Base-by-base conservation (phyloP, 768 basidiomycete species). In the Rhizopogon roseolus region DNA sequence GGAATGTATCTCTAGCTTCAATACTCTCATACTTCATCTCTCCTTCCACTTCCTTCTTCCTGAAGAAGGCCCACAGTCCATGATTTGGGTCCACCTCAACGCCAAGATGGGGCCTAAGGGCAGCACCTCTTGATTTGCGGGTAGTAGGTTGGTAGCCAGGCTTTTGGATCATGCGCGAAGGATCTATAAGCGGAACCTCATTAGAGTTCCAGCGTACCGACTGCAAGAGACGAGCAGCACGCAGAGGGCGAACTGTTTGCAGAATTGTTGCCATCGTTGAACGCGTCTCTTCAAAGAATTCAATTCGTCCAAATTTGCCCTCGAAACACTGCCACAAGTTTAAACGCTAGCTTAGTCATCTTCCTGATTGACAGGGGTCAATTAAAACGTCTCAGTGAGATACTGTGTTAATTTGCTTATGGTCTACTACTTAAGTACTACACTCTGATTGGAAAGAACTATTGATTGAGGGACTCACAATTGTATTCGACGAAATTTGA, bases 11-110 rank as follows among this genome's bases (percentile, higher is more conserved):
- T 39, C 53, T 56, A 4, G 63, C 56, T 50, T 75, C 76, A 5
- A 78, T 37, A 1, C 75, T 78, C 59, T 88, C 84, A 57, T 81
- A 82, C 39, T 65, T 71, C n/a, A 73, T 75, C 50, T 73, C 74
- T 5, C 81, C 85, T 36, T 79, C 68, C 44, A 66, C 73, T 19
- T 76, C 70, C 62, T 79, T 82, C 60, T 72, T 76, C 54, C 88
- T 77, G 70, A 92, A 93, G 66, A 93, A 92, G 0, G 75, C 83
- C 61, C 80, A 91, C 6, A 93, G 78, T 1, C 90, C 90, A 66
- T 93, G 90, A 55, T 85, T 78, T 19, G 83, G 77, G 54, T 78
- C 71, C 22, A 78, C 71, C 4, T 69, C 49, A 40, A 81, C 62
- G 41, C 71, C 70, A 14, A 78, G 63, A 50, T 77, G 77, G 0